Evolutionary conservation across 805 yeast genomes (phyloP), one percentile per base, ranked within the genome.

Genomic region (Hanseniaspora hatyaiensis): DNA sequence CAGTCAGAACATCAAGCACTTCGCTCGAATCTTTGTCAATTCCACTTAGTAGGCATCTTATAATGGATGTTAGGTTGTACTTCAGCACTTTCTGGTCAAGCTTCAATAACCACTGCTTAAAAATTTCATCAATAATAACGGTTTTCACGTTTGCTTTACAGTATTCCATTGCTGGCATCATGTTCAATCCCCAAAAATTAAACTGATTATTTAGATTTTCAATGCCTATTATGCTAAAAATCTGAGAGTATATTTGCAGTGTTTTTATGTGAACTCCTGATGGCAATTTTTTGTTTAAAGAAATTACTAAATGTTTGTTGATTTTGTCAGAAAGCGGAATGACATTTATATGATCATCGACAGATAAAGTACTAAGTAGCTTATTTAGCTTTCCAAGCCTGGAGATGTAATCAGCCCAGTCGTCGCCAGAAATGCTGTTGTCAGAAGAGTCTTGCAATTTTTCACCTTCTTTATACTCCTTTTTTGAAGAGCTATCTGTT

Each of bases 351-450:
- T 24, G 22, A n/a, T 28, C 24, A 2, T 19, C 20, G 6, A 23
- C 22, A 2, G 48, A 75, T 34, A 88, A 63, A 9, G 40, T 37
- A 15, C 11, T 37, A 12, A 37, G 24, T 0, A 94, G 79, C 59
- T 86, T 84, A 50, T 78, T 77, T 5, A 94, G 71, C 51, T 82
- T 77, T 2, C 89, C 78, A 38, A 94, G 68, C 60, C 85, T 88
- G 19, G 96, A 81, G 49, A 92, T 92, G 61, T 89, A 87, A 60
- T 92, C 98, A 12, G 98, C 97, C 99, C 99, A 92, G 66, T 92
- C 98, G 28, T 78, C 82, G 1, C 87, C n/a, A 6, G 34, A 13
- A 15, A 6, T 36, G 15, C 18, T 26, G 12, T 15, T 29, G 5
- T 26, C 16, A 6, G 6, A 8, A 26, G 29, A n/a, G n/a, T n/a